phyloP scores from a whole-genome alignment of 2,329 filamentous ascomycete species.

The Colletotrichum simmondsii region DNA sequence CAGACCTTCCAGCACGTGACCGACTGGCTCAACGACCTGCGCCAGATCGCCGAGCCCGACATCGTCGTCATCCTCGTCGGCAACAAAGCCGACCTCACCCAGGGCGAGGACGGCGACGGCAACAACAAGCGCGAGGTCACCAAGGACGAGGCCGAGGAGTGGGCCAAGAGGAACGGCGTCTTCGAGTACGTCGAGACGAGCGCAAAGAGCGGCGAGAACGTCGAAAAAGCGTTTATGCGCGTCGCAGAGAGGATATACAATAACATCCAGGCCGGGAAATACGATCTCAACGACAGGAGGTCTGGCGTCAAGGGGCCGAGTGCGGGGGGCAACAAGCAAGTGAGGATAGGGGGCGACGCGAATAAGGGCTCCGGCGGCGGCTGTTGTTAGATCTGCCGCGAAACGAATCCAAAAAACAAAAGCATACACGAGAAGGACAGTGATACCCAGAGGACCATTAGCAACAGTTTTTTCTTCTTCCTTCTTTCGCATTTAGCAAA shows the following conservation, averaged over 20 bases:
- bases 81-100: conserved; percentile 90
- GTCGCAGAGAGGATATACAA: conserved; percentile 96
- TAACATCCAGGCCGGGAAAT: conserved; percentile 94
- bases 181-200: conserved; percentile 96
- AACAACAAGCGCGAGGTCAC: conserved; percentile 82
- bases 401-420: not conserved
- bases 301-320: conserved; percentile 86
- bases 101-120: conserved; percentile 38
- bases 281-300: conserved; percentile 92
- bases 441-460: conserved; percentile 31
- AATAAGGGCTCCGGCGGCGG: conserved; percentile 52
- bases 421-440: conserved; percentile 24
- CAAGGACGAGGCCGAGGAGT: conserved; percentile 84
- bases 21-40: conserved; percentile 92
- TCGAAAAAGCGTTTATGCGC: conserved; percentile 92
- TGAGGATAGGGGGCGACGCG: conserved; percentile 56
- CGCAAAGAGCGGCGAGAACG: conserved; percentile 93
- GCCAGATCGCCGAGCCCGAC: conserved; percentile 93
- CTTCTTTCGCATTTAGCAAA: conserved; percentile 8
- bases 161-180: conserved; percentile 87
- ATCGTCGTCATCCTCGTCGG: conserved; percentile 96
- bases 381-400: conserved; percentile 56
- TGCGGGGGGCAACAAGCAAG: conserved; percentile 57
- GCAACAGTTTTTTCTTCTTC: conserved; percentile 24
- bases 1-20: conserved; percentile 89